phyloP scores from a whole-genome alignment of 75 land plant species.

The Picea sitchensis region DNA sequence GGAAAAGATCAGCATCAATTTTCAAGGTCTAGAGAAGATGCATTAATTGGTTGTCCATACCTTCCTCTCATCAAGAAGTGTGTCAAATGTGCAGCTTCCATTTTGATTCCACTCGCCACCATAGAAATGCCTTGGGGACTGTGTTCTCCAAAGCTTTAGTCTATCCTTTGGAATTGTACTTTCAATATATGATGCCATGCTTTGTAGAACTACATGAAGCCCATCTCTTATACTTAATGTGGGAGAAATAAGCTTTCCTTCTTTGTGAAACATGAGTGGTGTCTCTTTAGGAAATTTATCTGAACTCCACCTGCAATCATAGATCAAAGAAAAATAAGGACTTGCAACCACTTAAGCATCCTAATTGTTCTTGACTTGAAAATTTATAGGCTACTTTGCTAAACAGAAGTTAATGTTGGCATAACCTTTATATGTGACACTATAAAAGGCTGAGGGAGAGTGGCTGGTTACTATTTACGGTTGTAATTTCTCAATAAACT shows the following conservation, averaged over 20 bases:
- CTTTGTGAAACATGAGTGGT: constrained; percentile 76
- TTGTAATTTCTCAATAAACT: neutral
- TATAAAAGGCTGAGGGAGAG: neutral
- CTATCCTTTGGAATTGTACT: constrained; percentile 44
- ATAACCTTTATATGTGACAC: neutral
- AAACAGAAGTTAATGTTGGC: neutral
- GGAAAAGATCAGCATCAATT: neutral
- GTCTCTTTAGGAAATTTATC: constrained; percentile 84
- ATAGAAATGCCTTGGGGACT: constrained; percentile 94
- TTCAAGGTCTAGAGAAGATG: neutral
- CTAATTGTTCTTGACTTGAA: no score
- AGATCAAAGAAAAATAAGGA: neutral
- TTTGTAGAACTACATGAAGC: constrained; percentile 58
- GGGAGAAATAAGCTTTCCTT: constrained; percentile 70
- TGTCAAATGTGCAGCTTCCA: constrained; percentile 75
- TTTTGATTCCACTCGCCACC: constrained; percentile 97
- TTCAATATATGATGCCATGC: constrained; percentile 62
- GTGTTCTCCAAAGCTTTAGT: constrained; percentile 85
- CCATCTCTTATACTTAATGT: constrained; percentile 69
- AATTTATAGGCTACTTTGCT: no score
- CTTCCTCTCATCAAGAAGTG: constrained; percentile 61
- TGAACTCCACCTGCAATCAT: constrained; percentile 65
- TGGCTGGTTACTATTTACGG: neutral
- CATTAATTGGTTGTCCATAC: constrained; percentile 25
- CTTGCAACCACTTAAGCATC: neutral